Evolutionary conservation across 441 rosid genomes (phyloP).

Genomic region (Sinapis alba): DNA sequence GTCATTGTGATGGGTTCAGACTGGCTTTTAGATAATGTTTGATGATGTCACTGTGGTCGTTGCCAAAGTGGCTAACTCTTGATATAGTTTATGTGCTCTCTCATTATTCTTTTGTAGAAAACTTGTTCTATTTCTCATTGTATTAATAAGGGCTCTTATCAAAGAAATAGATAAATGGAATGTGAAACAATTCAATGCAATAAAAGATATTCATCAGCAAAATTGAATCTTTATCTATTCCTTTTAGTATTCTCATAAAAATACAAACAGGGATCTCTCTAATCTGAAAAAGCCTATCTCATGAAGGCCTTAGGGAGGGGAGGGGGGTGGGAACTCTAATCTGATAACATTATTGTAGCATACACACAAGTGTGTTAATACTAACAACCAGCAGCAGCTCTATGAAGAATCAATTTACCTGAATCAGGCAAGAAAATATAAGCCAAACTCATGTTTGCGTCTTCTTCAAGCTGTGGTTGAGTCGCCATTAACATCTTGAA

Average conservation of each 20-base stretch:
- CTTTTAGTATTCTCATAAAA: constrained; percentile 17
- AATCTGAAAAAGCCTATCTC: constrained; percentile 2
- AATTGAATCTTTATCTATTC: constrained; percentile 11
- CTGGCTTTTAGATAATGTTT: too few species aligned
- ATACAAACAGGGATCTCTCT: constrained; percentile 24
- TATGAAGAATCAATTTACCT: constrained; percentile 28
- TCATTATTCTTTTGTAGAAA: too few species aligned
- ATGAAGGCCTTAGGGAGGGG: background rate
- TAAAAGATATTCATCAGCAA: background rate
- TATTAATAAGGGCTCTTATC: too few species aligned
- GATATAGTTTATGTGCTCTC: too few species aligned
- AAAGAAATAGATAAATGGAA: background rate
- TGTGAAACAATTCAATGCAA: background rate
- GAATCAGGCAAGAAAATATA: constrained; percentile 24
- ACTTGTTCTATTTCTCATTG: too few species aligned
- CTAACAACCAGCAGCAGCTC: constrained; percentile 25
- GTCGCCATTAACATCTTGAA: constrained; percentile 55
- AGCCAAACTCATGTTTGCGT: background rate
- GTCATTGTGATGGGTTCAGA: too few species aligned
- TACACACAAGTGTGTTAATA: constrained; percentile 30
- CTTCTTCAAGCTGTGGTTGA: constrained; percentile 24
- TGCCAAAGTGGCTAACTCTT: too few species aligned
- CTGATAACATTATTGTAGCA: constrained; percentile 31
- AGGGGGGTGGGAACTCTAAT: constrained; percentile 19
- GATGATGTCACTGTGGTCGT: too few species aligned